These are phyloP conservation scores for Phytophthora sansomeana DNA, from an alignment of 352 stramenopile genomes.

Conservation along the genomic window DNA sequence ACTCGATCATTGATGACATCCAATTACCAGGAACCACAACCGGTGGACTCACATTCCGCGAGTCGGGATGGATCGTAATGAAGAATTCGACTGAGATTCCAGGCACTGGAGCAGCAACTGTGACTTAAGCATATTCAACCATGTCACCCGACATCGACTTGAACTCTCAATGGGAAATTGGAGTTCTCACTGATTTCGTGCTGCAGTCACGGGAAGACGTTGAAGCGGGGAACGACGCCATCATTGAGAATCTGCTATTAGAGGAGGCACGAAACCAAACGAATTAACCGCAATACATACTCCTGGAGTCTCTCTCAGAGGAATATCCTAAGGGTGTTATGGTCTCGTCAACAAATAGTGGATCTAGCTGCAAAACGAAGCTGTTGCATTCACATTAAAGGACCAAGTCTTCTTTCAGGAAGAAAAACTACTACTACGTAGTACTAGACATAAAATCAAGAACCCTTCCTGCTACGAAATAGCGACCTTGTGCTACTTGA, in stretches of 20 bases:
- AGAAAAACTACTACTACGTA: too few species aligned
- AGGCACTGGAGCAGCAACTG: slow-evolving; percentile 15
- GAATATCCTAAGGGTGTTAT: not conserved
- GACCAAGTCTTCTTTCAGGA: too few species aligned
- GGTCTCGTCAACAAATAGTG: too few species aligned
- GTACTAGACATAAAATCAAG: too few species aligned
- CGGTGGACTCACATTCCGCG: slow-evolving; percentile 30
- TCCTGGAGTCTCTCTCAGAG: not conserved
- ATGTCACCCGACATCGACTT: slow-evolving; percentile 36
- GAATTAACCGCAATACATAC: not conserved
- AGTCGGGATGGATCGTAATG: slow-evolving; percentile 44
- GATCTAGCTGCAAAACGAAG: too few species aligned
- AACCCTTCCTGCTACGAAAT: too few species aligned
- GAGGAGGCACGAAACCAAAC: slow-evolving; percentile 18
- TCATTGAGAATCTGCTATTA: slow-evolving; percentile 34
- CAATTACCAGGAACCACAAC: slow-evolving; percentile 2
- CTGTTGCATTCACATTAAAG: too few species aligned
- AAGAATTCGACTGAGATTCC: slow-evolving; percentile 22
- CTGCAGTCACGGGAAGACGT: slow-evolving; percentile 36
- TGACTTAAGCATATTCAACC: slow-evolving; percentile 40
- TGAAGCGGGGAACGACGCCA: slow-evolving; percentile 30
- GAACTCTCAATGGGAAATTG: slow-evolving; percentile 43
- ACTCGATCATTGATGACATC: slow-evolving; percentile 26
- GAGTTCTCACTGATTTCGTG: slow-evolving; percentile 53
- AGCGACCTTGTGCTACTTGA: too few species aligned